A percentile compares a stretch with the other conserved stretches of the same genome.
Evolutionary conservation across 2,329 filamentous ascomycete genomes (phyloP).

Genomic region (Paecilomyces formosus): DNA sequence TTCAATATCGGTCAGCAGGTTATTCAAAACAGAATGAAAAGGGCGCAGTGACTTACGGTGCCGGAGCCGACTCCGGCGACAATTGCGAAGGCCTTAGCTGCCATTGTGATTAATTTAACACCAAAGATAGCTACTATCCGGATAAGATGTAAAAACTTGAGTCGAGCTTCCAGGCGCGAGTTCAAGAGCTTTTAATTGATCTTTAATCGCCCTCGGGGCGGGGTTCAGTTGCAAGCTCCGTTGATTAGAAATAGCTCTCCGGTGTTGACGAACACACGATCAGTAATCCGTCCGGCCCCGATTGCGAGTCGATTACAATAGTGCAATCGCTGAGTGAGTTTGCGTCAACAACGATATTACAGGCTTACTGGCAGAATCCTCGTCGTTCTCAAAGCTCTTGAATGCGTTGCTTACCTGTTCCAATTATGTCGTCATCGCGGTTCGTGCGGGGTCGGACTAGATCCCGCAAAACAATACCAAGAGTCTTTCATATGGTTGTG

Average conservation of each 20-base stretch:
- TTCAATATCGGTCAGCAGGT: constrained; percentile 8
- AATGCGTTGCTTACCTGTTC: background rate
- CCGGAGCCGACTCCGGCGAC: background rate
- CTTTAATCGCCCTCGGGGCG: background rate
- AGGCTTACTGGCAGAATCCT: background rate
- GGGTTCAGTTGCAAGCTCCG: background rate
- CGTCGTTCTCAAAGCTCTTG: background rate
- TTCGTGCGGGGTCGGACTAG: background rate
- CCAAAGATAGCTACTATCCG: background rate
- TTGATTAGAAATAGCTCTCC: background rate
- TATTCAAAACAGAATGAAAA: background rate
- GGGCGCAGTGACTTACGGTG: background rate
- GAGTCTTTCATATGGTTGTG: too few relatives aligned
- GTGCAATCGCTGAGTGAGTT: background rate
- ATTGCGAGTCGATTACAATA: background rate
- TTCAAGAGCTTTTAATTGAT: background rate
- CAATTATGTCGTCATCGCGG: background rate
- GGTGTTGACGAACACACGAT: background rate
- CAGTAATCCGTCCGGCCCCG: background rate
- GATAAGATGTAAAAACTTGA: background rate
- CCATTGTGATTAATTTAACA: background rate
- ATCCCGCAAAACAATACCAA: background rate
- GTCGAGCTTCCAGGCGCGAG: background rate
- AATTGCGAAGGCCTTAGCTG: background rate
- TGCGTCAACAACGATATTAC: background rate